These are phyloP conservation scores for Exobasidium rhododendri DNA, from an alignment of 1,284 basidiomycete genomes.

Conservation along the genomic window DNA sequence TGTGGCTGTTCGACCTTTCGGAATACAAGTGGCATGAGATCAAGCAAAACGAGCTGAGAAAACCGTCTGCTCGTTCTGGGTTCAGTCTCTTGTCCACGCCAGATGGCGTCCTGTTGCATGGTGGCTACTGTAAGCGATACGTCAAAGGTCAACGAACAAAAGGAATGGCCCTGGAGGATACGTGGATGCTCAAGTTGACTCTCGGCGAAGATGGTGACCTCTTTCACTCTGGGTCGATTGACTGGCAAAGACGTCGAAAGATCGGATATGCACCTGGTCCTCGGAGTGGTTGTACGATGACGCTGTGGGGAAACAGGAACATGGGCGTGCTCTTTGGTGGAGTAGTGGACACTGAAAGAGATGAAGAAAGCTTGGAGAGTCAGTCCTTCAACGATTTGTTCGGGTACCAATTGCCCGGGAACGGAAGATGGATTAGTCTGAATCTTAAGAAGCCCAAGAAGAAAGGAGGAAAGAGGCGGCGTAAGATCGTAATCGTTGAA, in stretches of 20 bases:
- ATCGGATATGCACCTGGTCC: slow-evolving; percentile 62
- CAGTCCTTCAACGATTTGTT: slow-evolving; percentile 50
- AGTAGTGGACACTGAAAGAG: slow-evolving; percentile 81
- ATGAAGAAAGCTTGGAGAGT: slow-evolving; percentile 75
- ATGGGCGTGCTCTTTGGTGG: slow-evolving; percentile 85
- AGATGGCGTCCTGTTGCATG: slow-evolving; percentile 80
- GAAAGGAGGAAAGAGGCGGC: slow-evolving; percentile 60
- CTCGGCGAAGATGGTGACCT: slow-evolving; percentile 36
- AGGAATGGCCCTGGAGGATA: slow-evolving; percentile 76
- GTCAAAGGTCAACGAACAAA: slow-evolving; percentile 77
- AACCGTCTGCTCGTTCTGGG: slow-evolving; percentile 57
- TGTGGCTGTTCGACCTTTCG: slow-evolving; percentile 83
- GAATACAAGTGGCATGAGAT: slow-evolving; percentile 84
- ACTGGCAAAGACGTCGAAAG: slow-evolving; percentile 82
- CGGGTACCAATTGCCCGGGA: slow-evolving; percentile 73
- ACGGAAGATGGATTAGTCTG: slow-evolving; percentile 77
- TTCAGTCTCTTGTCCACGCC: slow-evolving; percentile 79
- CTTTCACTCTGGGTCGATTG: slow-evolving; percentile 54
- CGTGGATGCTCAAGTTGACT: slow-evolving; percentile 73
- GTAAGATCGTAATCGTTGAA: slow-evolving; percentile 53
- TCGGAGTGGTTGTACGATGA: slow-evolving; percentile 76
- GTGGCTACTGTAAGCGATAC: slow-evolving; percentile 91
- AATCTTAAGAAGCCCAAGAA: slow-evolving; percentile 63
- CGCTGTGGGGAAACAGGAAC: slow-evolving; percentile 64
- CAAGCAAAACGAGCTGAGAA: slow-evolving; percentile 57